Percentiles rank a stretch among this genome's conserved stretches.
Evolutionary conservation across 106 monocot species (phyloP).

Genomic region (Xerophyta viscosa): DNA sequence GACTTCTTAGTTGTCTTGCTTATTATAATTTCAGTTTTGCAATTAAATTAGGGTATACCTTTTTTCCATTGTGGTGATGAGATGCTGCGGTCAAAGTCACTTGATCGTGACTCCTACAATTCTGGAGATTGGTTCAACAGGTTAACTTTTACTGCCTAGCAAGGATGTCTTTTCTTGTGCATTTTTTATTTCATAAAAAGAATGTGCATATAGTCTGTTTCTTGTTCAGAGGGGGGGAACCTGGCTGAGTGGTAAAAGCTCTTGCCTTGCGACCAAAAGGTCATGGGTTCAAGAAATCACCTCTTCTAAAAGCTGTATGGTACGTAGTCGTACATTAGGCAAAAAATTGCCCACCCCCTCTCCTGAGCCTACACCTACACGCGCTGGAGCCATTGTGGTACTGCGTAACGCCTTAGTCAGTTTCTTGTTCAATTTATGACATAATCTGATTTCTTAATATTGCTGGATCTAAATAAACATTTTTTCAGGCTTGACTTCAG

Average conservation of each 20-base stretch:
- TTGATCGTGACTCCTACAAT: constrained; percentile 94
- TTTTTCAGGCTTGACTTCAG: constrained; percentile 68
- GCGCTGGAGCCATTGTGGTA: neutral
- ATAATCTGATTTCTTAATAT: neutral
- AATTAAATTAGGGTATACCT: constrained; percentile 57
- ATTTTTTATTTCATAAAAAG: neutral
- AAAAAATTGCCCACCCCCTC: too few species aligned
- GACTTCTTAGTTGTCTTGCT: too few species aligned
- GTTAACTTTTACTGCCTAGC: constrained; percentile 13
- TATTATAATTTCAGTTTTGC: too few species aligned
- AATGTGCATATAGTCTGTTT: too few species aligned
- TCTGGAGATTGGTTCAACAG: constrained; percentile 98
- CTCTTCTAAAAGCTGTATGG: too few species aligned
- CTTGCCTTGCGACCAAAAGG: too few species aligned
- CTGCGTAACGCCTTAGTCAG: neutral
- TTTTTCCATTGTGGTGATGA: constrained; percentile 96
- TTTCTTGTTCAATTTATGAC: neutral
- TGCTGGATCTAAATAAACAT: constrained; percentile 10
- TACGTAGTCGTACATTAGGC: too few species aligned
- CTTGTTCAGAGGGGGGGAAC: too few species aligned
- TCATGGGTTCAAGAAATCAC: too few species aligned
- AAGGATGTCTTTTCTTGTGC: neutral
- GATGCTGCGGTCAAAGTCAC: constrained; percentile 75
- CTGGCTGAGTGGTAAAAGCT: too few species aligned
- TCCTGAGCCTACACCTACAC: too few species aligned